Base-by-base conservation (phyloP, 805 yeast genomes). In the Saturnispora silvae region DNA sequence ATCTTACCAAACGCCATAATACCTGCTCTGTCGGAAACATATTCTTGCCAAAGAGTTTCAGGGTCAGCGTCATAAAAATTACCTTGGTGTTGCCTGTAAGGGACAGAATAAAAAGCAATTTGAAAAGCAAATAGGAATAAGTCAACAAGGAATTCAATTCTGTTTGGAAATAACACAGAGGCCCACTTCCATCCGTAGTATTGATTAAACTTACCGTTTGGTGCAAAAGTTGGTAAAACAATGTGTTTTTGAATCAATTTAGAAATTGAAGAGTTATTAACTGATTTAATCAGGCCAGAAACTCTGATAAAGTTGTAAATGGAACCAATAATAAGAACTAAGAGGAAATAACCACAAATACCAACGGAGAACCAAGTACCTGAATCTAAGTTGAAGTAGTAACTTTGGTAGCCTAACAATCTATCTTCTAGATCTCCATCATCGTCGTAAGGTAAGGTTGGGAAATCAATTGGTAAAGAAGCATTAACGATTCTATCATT, bases 341-440 rank as follows among this genome's bases (percentile, higher is more conserved):
- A n/a, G n/a, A 55, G 54, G 60, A 69, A 69, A 46, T 57, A 68
- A 7, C 53, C 50, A 35, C 60, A 43, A 23, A 67, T 46, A 4
- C 56, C 57, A 33, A 54, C 59, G 4, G 67, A 63, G 49, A 55
- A 57, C 47, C 46, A 51, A 1, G 54, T 47, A 25, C 56, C 45
- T 26, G 42, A 53, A 37, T 59, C 63, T 11, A 43, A 29, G 26
- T 55, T 53, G 3, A 33, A 28, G 28, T 51, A 50, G 25, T 42
- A 47, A 5, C 43, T 36, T 5, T 30, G 18, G 22, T 49, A 52
- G 16, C 41, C 45, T n/a, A 11, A 20, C n/a, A 32, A 38, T 18
- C 15, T 26, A 6, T 22, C 25, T 1, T n/a, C 9, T 4, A n/a
- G 17, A n/a, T n/a, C n/a, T n/a, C n/a, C n/a, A 8, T 45, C 38